Evolutionary conservation across 164 flowering plant species (phyloP).

Genomic region (Aristolochia contorta): DNA sequence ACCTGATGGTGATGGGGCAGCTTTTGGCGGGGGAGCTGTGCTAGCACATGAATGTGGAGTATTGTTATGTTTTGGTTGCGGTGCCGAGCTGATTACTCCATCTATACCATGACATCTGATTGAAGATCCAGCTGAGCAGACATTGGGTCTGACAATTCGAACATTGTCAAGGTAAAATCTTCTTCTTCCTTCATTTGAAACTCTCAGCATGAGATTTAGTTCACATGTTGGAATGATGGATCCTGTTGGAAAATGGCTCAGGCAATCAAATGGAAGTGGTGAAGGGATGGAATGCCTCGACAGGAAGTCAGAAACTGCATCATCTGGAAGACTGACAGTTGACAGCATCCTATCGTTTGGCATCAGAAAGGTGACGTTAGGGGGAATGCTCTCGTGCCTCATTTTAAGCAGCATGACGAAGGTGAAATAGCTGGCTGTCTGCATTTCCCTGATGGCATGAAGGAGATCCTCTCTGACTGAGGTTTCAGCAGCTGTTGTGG

Average conservation of each 20-base stretch:
- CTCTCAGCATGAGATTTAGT: conserved; percentile 26
- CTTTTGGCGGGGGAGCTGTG: conserved; percentile 2
- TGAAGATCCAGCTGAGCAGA: conserved; percentile 48
- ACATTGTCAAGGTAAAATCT: conserved; percentile 50
- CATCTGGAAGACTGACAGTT: conserved; percentile 13
- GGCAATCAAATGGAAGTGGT: conserved; percentile 47
- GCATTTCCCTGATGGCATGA: conserved; percentile 61
- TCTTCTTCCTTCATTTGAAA: conserved; percentile 45
- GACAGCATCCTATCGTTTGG: conserved; percentile 61
- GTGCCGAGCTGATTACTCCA: conserved; percentile 25
- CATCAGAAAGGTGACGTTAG: conserved; percentile 74
- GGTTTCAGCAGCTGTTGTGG: conserved; percentile 8
- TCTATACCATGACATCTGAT: conserved; percentile 87
- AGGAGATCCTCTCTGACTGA: conserved; percentile 21
- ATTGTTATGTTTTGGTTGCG: conserved; percentile 5
- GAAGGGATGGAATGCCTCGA: conserved; percentile 65
- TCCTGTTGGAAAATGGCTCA: conserved; percentile 50
- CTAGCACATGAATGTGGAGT: conserved; percentile 9
- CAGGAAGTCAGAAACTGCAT: conserved; percentile 37
- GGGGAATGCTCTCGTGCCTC: conserved; percentile 27
- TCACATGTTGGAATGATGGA: conserved; percentile 47
- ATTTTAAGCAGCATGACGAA: conserved; percentile 66
- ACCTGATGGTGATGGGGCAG: conserved; percentile 10
- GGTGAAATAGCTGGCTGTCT: conserved; percentile 60
- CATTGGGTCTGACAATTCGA: conserved; percentile 48